Evolutionary conservation across 371 early-diverging fungal species (phyloP).

Genomic region (Thermomucor indicae-seudaticae): DNA sequence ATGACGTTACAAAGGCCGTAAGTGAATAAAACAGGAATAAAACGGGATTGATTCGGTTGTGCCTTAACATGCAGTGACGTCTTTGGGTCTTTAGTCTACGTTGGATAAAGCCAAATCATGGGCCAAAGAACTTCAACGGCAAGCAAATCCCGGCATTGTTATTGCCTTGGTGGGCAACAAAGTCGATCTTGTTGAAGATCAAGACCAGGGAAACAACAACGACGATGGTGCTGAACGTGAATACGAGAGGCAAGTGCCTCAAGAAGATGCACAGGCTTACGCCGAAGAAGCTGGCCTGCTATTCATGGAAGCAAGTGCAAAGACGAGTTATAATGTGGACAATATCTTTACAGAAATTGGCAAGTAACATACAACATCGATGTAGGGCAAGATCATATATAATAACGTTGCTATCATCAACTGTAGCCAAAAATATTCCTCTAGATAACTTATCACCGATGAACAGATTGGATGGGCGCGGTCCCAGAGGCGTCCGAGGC

Average conservation of each 20-base stretch:
- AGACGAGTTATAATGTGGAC: slow-evolving; percentile 74
- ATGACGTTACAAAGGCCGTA: slow-evolving; percentile 90
- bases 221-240: slow-evolving; percentile 20
- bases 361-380: slow-evolving; percentile 3
- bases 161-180: slow-evolving; percentile 98
- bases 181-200: slow-evolving; percentile 68
- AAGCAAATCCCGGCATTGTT: slow-evolving; percentile 93
- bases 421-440: slow-evolving; percentile 15
- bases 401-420: neutral
- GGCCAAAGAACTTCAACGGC: slow-evolving; percentile 97
- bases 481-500: slow-evolving; percentile 34
- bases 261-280: slow-evolving; percentile 78
- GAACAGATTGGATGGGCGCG: slow-evolving; percentile 7
- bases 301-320: slow-evolving; percentile 90
- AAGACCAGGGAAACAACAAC: slow-evolving; percentile 30
- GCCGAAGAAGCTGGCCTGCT: slow-evolving; percentile 76
- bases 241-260: slow-evolving; percentile 55
- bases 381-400: neutral
- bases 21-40: slow-evolving; percentile 13
- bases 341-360: slow-evolving; percentile 67
- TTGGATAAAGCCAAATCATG: slow-evolving; percentile 97
- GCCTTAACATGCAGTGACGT: neutral
- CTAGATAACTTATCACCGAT: slow-evolving; percentile 6
- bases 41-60: neutral
- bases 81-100: slow-evolving; percentile 58